phyloP scores from a whole-genome alignment of 2,329 filamentous ascomycete genomes.

The Shiraia bambusicola region DNA sequence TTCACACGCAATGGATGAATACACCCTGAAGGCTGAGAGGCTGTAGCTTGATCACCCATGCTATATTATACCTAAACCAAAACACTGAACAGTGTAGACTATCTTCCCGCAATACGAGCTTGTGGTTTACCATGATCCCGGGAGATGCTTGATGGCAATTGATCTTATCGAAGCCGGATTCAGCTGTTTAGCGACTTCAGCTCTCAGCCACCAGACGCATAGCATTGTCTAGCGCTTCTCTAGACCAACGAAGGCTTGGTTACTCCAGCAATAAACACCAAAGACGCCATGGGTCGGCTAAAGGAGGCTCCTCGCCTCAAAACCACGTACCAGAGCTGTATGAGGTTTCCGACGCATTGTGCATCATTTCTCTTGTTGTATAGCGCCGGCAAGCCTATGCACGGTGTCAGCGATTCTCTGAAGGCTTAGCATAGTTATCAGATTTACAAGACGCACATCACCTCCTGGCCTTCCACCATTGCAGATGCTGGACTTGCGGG shows the following conservation, averaged over 20 bases:
- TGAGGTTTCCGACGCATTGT: not conserved
- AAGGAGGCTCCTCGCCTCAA: not conserved
- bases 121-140: not conserved
- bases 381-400: too few species aligned
- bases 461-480: not conserved
- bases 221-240: not conserved
- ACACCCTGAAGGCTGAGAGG: too few species aligned
- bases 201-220: slow-evolving; percentile 2
- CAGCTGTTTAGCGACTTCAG: slow-evolving; percentile 3
- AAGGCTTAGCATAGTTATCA: not conserved
- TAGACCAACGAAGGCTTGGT: slow-evolving; percentile 5
- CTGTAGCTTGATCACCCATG: too few species aligned
- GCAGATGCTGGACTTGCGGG: not conserved
- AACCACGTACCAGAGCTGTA: not conserved
- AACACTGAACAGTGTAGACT: too few species aligned
- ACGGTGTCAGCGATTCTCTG: too few species aligned
- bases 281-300: not conserved
- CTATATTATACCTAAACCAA: too few species aligned
- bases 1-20: too few species aligned
- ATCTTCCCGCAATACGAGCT: too few species aligned
- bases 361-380: too few species aligned
- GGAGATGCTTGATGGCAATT: not conserved
- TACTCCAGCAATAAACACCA: not conserved
- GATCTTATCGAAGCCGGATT: not conserved
- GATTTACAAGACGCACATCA: not conserved